phyloP scores from a whole-genome alignment of 768 basidiomycete genomes.

The Kwoniella europaea region DNA sequence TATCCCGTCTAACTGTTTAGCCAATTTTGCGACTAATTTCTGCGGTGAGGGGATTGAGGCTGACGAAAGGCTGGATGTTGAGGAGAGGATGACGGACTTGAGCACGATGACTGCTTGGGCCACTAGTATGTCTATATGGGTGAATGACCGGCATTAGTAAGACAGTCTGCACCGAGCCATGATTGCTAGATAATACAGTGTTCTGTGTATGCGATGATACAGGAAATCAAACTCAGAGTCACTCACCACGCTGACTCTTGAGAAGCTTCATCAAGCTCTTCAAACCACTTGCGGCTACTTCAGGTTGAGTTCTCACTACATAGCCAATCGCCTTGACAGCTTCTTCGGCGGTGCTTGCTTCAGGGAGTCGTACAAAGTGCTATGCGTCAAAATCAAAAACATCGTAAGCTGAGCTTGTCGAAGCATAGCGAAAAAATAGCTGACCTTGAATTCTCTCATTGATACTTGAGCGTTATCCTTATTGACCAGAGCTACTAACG shows the following conservation, averaged over 20 bases:
- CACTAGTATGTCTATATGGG: slow-evolving; percentile 69
- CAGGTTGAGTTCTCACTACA: slow-evolving; percentile 72
- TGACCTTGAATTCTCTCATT: slow-evolving; percentile 81
- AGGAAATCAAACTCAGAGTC: background rate
- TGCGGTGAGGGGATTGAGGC: slow-evolving; percentile 59
- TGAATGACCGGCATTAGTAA: slow-evolving; percentile 3
- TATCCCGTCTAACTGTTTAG: slow-evolving; percentile 77
- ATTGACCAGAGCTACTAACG: slow-evolving; percentile 71
- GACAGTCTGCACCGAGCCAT: background rate
- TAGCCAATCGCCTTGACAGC: slow-evolving; percentile 79
- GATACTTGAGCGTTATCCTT: slow-evolving; percentile 72
- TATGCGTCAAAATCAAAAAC: slow-evolving; percentile 51
- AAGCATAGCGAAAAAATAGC: slow-evolving; percentile 44
- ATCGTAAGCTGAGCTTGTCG: slow-evolving; percentile 1
- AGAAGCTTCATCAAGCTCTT: slow-evolving; percentile 78
- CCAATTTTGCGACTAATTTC: slow-evolving; percentile 77
- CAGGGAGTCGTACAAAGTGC: slow-evolving; percentile 80
- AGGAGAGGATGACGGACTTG: slow-evolving; percentile 78
- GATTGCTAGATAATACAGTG: too few relatives aligned
- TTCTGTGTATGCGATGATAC: background rate
- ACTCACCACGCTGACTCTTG: slow-evolving; percentile 72
- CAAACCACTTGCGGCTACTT: slow-evolving; percentile 73
- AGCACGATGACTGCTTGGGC: slow-evolving; percentile 82
- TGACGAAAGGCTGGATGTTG: slow-evolving; percentile 57
- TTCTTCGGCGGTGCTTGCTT: slow-evolving; percentile 72